phyloP scores from a whole-genome alignment of 768 basidiomycete species.

The Cystofilobasidium ferigula region DNA sequence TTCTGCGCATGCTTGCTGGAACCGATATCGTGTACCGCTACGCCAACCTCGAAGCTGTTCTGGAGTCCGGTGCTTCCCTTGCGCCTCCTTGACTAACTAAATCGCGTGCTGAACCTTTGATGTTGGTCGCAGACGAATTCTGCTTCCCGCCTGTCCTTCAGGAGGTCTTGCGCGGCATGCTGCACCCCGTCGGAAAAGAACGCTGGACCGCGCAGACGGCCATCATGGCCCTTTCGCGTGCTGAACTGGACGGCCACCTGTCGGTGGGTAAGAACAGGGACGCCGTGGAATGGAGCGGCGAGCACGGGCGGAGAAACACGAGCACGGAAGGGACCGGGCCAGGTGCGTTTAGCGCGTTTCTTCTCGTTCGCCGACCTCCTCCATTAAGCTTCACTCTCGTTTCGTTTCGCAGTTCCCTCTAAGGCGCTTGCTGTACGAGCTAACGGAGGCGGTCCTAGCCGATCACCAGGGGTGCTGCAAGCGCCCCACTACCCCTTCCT shows the following conservation, averaged over 20 bases:
- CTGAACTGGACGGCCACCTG: conserved; percentile 5
- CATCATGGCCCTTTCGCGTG: conserved; percentile 17
- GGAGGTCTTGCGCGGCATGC: conserved; percentile 32
- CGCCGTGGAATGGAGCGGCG: neutral
- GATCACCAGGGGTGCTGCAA: neutral
- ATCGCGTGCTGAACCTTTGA: conserved; percentile 27
- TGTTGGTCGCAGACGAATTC: conserved; percentile 27
- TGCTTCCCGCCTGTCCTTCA: conserved; percentile 26
- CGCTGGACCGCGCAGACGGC: conserved; percentile 33
- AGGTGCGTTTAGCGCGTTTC: no score
- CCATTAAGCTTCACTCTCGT: no score
- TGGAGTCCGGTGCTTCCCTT: conserved; percentile 34
- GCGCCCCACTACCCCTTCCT: conserved; percentile 18
- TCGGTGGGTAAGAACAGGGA: neutral
- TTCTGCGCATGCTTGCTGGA: conserved; percentile 79
- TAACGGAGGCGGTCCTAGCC: neutral
- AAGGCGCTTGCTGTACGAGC: neutral
- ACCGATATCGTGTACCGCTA: conserved; percentile 49
- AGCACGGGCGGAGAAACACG: neutral
- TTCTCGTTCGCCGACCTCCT: no score
- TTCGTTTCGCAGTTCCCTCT: neutral
- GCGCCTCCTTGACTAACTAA: neutral
- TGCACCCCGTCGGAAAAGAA: conserved; percentile 32
- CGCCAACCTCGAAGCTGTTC: conserved; percentile 32
- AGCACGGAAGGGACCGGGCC: no score